Base-by-base conservation (phyloP, 2,329 filamentous ascomycete genomes). In the Ophiostoma novo-ulmi region DNA sequence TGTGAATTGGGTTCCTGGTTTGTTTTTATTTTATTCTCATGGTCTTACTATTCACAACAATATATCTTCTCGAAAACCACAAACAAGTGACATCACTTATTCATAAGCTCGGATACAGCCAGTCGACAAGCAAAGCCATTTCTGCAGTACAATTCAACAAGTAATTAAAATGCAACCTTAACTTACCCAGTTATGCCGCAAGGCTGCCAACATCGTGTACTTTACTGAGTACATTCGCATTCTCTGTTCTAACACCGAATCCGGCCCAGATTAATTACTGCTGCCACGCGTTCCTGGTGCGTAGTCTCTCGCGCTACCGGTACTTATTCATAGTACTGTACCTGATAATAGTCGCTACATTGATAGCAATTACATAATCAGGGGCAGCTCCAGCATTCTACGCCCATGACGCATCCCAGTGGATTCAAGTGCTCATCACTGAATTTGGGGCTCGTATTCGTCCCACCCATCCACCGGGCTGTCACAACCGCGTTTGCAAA, bases 361-460 rank as follows among this genome's bases (percentile, higher is more conserved):
- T 3, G 11, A 3, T 3, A 5, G 11, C 8, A 17, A 17, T 63
- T 63, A 63, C 26, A 63, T 63, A 63, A 63, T 63, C 58, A 36
- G 11, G 44, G 58, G n/a, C 58, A 35, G 26, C 14, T 35, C 26
- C 26, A 36, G 14, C 4, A 2, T 48, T 48, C 8, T 6, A 58
- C 52, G 52, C 52, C 52, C 63, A 65, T 65, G 63, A 65, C 63
- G 63, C 63, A 65, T 17, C 17, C 13, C 58, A 36, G 58, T 63
- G 58, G 58, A 63, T 26, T 63, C 58, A 22, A 35, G 31, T 48
- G 58, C 22, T 26, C 10, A 65, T 38, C 63, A 39, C 35, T n/a
- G 35, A 65, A 48, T 48, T 48, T 48, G 44, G 44, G 1, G 38
- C 65, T 67, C 65, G 65, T 67, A 67, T 67, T 67, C 65, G 65